phyloP scores from a whole-genome alignment of 331 rosid species.

The Arachis monticola region DNA sequence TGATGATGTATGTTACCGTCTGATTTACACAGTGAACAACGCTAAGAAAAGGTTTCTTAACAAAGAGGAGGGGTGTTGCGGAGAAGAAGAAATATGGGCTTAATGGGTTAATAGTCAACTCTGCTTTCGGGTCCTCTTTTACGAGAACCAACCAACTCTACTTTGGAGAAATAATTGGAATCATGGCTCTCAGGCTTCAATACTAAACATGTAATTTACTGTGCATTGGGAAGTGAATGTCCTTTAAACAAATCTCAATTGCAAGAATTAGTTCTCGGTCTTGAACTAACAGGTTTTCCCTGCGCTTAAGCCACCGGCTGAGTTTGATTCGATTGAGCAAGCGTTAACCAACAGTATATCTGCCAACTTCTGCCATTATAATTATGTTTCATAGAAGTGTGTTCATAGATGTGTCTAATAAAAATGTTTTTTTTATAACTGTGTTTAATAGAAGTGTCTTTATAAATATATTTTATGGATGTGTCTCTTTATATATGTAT shows the following conservation, averaged over 20 bases:
- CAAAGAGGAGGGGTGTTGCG: no score
- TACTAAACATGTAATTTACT: conserved; percentile 37
- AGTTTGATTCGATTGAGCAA: conserved; percentile 35
- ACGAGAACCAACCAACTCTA: conserved; percentile 30
- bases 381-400: no score
- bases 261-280: conserved; percentile 51
- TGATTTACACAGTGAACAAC: no score
- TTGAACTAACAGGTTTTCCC: conserved; percentile 49
- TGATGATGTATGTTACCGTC: no score
- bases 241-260: conserved; percentile 38
- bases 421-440: no score
- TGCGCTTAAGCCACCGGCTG: conserved; percentile 33
- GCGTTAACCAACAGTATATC: conserved; percentile 17
- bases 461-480: no score
- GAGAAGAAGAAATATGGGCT: no score
- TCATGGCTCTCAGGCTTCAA: conserved; percentile 47
- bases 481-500: no score
- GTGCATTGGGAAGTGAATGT: conserved; percentile 55
- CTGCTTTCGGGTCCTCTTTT: conserved; percentile 49
- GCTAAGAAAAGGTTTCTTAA: no score
- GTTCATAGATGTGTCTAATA: no score
- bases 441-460: no score
- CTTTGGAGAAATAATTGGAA: conserved; percentile 50
- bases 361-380: no score
- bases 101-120: neutral